Evolutionary conservation across 768 basidiomycete species (phyloP).

Genomic region (Pleurotus tuoliensis): DNA sequence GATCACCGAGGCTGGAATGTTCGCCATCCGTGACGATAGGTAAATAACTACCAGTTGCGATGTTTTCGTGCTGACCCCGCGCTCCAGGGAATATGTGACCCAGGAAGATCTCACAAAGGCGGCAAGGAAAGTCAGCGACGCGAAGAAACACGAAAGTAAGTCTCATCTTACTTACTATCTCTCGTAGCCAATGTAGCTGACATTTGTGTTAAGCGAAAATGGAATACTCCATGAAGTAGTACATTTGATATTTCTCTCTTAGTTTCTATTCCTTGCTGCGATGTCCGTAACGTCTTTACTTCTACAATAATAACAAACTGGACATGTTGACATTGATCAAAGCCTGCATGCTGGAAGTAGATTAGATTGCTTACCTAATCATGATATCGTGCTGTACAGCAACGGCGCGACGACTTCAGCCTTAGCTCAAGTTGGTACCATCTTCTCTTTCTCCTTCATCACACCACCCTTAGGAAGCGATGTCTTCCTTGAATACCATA

Average conservation of each 20-base stretch:
- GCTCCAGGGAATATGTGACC: constrained; percentile 72
- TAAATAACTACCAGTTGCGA: constrained; percentile 24
- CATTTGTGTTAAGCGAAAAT: constrained; percentile 42
- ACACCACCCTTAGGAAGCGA: constrained; percentile 9
- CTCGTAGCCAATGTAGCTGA: background rate
- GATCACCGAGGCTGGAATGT: constrained; percentile 96
- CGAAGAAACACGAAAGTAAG: constrained; percentile 97
- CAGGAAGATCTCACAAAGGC: constrained; percentile 98
- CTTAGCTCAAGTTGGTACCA: background rate
- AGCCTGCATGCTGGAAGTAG: no score
- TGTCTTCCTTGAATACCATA: constrained; percentile 40
- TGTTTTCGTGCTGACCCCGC: constrained; percentile 3
- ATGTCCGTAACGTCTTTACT: no score
- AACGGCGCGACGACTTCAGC: no score
- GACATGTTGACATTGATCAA: no score
- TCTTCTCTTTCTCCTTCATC: background rate
- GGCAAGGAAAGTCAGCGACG: constrained; percentile 90
- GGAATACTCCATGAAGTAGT: constrained; percentile 35
- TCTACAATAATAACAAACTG: no score
- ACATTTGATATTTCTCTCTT: background rate
- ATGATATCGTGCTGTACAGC: no score
- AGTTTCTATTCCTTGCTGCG: background rate
- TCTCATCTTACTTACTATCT: background rate
- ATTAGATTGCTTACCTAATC: no score
- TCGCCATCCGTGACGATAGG: constrained; percentile 96